Conservation (phyloP, 2,329 filamentous ascomycete genomes). For the Fusarium sp. region DNA sequence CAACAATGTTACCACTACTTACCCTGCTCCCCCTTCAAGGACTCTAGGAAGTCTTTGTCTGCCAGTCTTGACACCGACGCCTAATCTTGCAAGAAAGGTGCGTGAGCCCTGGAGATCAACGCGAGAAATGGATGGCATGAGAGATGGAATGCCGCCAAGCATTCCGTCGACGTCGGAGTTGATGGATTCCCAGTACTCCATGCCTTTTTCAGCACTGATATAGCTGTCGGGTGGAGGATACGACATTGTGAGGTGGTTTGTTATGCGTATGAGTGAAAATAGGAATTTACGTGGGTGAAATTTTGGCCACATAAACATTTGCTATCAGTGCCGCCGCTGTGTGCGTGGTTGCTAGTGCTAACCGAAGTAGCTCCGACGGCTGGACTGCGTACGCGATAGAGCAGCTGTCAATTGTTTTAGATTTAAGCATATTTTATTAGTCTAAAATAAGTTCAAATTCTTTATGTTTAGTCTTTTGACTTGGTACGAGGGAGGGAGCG, state of each 20-base stretch:
- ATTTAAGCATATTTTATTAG: too few relatives aligned
- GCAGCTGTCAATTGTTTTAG: not conserved
- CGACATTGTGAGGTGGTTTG: slow-evolving; percentile 12
- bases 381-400: too few relatives aligned
- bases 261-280: not conserved
- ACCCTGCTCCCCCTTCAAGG: slow-evolving; percentile 59
- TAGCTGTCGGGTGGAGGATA: slow-evolving; percentile 48
- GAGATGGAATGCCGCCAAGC: slow-evolving; percentile 90
- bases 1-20: slow-evolving; percentile 23
- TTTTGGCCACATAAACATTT: not conserved
- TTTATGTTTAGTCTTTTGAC: too few relatives aligned
- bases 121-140: slow-evolving; percentile 68
- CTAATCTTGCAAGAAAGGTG: slow-evolving; percentile 77
- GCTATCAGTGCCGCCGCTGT: not conserved
- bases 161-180: slow-evolving; percentile 73
- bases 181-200: slow-evolving; percentile 63
- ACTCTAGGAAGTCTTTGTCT: slow-evolving; percentile 49
- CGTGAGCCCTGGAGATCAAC: slow-evolving; percentile 78
- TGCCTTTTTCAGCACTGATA: slow-evolving; percentile 55
- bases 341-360: not conserved
- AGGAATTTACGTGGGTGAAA: not conserved
- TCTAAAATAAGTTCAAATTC: too few relatives aligned
- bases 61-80: slow-evolving; percentile 56
- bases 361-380: not conserved
- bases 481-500: too few relatives aligned